Base-by-base conservation (phyloP, 2,329 filamentous ascomycete genomes). In the Fusarium avenaceum region DNA sequence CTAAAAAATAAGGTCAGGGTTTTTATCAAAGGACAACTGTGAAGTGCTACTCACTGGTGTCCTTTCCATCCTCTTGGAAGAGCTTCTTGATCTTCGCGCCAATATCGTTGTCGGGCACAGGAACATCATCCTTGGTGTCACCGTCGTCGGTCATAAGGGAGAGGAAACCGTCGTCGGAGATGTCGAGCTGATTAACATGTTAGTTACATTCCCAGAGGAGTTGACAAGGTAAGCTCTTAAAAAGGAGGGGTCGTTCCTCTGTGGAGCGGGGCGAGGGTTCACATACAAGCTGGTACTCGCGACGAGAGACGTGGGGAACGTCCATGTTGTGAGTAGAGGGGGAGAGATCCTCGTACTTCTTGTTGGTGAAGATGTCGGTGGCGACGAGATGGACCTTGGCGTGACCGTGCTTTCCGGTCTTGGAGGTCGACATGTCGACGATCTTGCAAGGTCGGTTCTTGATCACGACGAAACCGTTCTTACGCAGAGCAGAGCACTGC, bases 391-490 rank as follows among this genome's bases (percentile, higher is more conserved):
- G 95, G 83, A 99, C 96, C 91, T 99, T 99, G 86, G 96, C 96
- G 92, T 99, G 96, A 84, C 96, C 96, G 92, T 99, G 96, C 93
- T 99, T 99, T 86, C 96, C 96, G 76, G 96, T 99, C 94, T 99
- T 99, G 84, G 96, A 99, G 87, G 96, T 99, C 76, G 94, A 97
- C 96, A 99, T 99, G 81, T 99, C 96, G 84, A 98, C 93, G 79
- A 99, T 99, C 92, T 98, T 99, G 94, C 96, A 99, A 78, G 96
- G 96, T 78, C 96, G 96, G 85, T 88, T 86, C 91, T 99, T 99
- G 87, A 99, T 98, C 83, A 95, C 91, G 83, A 99, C 96, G 89
- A 92, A 91, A 75, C 96, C 95, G 91, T 96, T 97, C 94, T 99
- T 98, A 83, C 96, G 92, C 88, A 99, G 89, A 79, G 96, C 95